Evolutionary conservation across 2,329 filamentous ascomycete genomes (phyloP).

Genomic region (Pyrenochaeta sp.): DNA sequence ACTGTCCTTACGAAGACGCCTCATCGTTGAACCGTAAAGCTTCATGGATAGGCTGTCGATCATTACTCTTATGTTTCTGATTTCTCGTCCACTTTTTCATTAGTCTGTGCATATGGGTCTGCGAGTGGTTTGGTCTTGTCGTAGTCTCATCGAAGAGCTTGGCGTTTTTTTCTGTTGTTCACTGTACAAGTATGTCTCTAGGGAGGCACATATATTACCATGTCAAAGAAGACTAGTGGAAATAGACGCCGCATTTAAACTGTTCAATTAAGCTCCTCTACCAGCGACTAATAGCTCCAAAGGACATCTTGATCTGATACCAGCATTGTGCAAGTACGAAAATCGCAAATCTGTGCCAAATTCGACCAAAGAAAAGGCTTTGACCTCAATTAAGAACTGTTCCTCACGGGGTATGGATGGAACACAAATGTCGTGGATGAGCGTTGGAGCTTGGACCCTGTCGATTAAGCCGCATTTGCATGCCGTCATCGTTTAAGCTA

Average conservation of each 20-base stretch:
- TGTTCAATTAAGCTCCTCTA: neutral
- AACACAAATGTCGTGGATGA: neutral
- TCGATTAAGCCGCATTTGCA: conserved; percentile 20
- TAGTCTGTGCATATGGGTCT: conserved; percentile 21
- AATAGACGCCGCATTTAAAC: conserved; percentile 16
- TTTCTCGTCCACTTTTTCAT: conserved; percentile 9
- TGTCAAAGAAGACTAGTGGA: conserved; percentile 4
- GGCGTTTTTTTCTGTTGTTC: conserved; percentile 10
- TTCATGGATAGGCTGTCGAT: conserved; percentile 6
- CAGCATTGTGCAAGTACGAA: no score
- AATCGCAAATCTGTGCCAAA: no score
- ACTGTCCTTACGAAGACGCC: neutral
- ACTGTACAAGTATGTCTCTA: conserved; percentile 21
- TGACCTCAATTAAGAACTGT: no score
- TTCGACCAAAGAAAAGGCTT: no score
- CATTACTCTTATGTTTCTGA: neutral
- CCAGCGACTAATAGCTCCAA: no score
- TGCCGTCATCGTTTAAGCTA: conserved; percentile 40
- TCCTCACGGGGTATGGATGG: no score
- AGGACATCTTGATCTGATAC: no score
- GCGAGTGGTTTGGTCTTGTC: conserved; percentile 4
- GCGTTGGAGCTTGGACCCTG: conserved; percentile 14
- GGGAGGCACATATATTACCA: conserved; percentile 8
- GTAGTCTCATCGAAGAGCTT: no score
- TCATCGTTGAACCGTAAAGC: conserved; percentile 5